These are phyloP conservation scores for Aspergillus sp. DNA, from an alignment of 2,329 filamentous ascomycete genomes.

Conservation along the genomic window DNA sequence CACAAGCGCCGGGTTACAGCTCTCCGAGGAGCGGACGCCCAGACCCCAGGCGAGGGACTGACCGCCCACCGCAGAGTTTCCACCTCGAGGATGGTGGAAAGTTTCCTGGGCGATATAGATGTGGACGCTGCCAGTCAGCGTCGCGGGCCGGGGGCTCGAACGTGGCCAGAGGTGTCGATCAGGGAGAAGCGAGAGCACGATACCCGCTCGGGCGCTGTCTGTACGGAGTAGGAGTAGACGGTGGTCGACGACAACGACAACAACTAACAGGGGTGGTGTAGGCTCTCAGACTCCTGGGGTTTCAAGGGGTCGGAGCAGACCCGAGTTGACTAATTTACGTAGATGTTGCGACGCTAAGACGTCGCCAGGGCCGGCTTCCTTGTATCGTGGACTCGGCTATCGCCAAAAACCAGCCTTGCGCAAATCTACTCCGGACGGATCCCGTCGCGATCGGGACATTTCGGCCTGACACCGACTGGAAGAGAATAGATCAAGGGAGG, in stretches of 20 bases:
- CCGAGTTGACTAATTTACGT: neutral
- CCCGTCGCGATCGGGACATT: too few species aligned
- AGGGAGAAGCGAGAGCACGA: constrained; percentile 3
- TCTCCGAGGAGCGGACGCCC: neutral
- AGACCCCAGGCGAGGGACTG: neutral
- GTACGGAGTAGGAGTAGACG: constrained; percentile 1
- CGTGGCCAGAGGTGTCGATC: constrained; percentile 12
- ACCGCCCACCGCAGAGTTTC: neutral
- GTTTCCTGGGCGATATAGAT: neutral
- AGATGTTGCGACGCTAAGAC: neutral
- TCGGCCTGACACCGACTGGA: too few species aligned
- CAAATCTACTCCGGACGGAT: too few species aligned
- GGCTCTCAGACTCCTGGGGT: neutral
- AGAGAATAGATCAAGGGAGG: neutral
- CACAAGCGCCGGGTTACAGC: neutral
- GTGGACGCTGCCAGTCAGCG: neutral
- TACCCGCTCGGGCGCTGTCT: constrained; percentile 13
- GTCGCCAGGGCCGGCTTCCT: neutral
- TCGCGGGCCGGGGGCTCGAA: constrained; percentile 11
- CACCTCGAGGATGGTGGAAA: neutral
- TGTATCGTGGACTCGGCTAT: neutral
- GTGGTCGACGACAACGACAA: neutral
- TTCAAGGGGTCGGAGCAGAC: neutral
- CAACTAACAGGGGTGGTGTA: neutral
- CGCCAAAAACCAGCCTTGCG: neutral